phyloP scores from a whole-genome alignment of 495 filamentous ascomycete genomes.

The Evernia prunastri region DNA sequence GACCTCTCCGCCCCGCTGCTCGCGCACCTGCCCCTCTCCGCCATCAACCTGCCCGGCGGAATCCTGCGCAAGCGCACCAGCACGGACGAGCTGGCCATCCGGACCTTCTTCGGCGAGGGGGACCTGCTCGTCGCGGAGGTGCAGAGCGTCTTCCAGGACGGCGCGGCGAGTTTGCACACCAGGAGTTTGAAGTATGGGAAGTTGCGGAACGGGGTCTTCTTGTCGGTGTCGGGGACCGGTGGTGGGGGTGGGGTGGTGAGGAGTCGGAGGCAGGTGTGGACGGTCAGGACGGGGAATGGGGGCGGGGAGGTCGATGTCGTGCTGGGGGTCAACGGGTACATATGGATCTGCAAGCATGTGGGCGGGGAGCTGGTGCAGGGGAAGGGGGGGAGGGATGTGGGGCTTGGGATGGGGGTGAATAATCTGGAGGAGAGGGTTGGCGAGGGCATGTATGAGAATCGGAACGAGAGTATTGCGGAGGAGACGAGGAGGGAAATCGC shows the following conservation, averaged over 20 bases:
- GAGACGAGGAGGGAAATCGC: conserved; percentile 84
- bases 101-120: conserved; percentile 85
- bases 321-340: conserved; percentile 90
- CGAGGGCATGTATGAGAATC: conserved; percentile 75
- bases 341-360: conserved; percentile 80
- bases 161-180: conserved; percentile 80
- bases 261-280: conserved; percentile 78
- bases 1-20: conserved; percentile 81
- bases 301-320: conserved; percentile 80
- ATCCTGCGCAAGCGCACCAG: conserved; percentile 85
- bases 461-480: conserved; percentile 73
- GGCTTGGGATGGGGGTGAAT: conserved; percentile 58
- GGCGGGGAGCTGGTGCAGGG: conserved; percentile 45
- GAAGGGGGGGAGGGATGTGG: conserved; percentile 30
- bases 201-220: conserved; percentile 82
- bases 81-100: conserved; percentile 92
- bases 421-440: conserved; percentile 68
- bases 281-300: conserved; percentile 52
- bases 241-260: conserved; percentile 74
- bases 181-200: conserved; percentile 89
- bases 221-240: conserved; percentile 71
- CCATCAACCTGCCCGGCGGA: conserved; percentile 92
- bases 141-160: conserved; percentile 74
- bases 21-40: conserved; percentile 71
- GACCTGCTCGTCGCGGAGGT: conserved; percentile 88